Evolutionary conservation across 73 alveolate species (phyloP), one percentile per base, ranked within the genome.

Genomic region (Tetrahymena borealis): DNA sequence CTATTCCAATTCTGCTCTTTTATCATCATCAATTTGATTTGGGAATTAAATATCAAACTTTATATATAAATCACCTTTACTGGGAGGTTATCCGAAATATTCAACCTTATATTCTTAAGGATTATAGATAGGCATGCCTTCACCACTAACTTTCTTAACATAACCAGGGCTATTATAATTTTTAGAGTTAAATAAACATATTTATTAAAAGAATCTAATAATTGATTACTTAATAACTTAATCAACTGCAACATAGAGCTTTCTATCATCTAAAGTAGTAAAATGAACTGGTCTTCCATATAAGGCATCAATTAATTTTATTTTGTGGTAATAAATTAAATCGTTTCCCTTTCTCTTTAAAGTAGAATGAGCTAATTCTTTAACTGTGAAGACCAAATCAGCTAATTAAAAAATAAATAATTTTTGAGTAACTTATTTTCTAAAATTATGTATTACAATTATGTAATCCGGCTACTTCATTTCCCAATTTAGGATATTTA

Each of bases 51-150:
- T 94, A 33, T 90, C 93, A 93, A 93, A 90, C 37, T 92, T 95
- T 33, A 95, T 90, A 90, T 93, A 90, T 93, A 95, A 94, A 90
- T 93, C 91, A 33, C 97, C 97, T 77, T 85, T 90, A 38, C 90
- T 78, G 20, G 79, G 79, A 12, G 94, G 91, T 90, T 95, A 78
- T 78, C 96, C 94, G 78, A 42, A 85, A 40, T 78, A 95, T 93
- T 91, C 43, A 35, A 94, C 97, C 16, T 92, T 79, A 78, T 96
- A 91, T 60, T 60, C 85, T 60, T 60, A 60, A n/a, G 85, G 85
- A 60, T 60, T 60, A 38, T 77, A 94, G 60, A 97, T 90, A 12
- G 99, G 99, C 99, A 98, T 97, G 36, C 99, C 99, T 90, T 97
- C 99, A 18, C 97, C 97, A 78, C 91, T 95, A 35, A 98, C 96